Percentiles rank a stretch among this genome's conserved stretches.
These are phyloP conservation scores for Solanum aculeatissimum DNA, from an alignment of 305 asterid genomes.

Conservation along the genomic window DNA sequence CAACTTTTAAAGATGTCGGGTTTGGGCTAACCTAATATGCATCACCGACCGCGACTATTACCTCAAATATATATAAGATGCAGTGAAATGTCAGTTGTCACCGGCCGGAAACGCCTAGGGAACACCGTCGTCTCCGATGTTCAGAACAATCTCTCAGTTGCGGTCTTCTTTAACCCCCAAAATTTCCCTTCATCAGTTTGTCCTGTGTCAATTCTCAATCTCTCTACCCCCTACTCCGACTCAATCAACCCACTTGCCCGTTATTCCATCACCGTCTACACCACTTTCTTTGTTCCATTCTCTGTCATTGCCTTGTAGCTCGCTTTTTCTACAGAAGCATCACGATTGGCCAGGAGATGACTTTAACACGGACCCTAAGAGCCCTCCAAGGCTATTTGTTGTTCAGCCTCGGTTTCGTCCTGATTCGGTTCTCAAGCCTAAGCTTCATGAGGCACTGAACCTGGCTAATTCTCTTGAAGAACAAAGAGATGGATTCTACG, in stretches of 20 bases:
- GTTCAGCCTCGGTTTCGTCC: conserved; percentile 91
- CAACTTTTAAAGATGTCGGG: not conserved
- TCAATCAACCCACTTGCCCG: not conserved
- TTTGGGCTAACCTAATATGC: not conserved
- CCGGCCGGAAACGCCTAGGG: not conserved
- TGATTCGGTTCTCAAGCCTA: conserved; percentile 38
- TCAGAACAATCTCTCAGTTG: conserved; percentile 7
- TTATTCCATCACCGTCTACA: not conserved
- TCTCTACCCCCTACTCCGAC: not conserved
- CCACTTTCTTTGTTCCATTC: not conserved
- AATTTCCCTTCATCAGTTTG: too few relatives aligned
- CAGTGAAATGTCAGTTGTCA: not conserved
- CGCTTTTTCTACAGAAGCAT: conserved; percentile 4
- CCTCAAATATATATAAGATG: not conserved
- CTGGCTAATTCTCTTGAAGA: conserved; percentile 84
- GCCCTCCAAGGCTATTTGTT: conserved; percentile 66
- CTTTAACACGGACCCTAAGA: conserved; percentile 26
- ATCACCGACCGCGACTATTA: not conserved
- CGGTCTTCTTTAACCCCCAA: conserved; percentile 1
- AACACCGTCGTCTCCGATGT: conserved; percentile 4
- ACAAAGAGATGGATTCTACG: conserved; percentile 60
- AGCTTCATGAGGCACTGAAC: conserved; percentile 74
- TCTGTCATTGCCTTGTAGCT: not conserved
- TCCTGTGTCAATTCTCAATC: not conserved
- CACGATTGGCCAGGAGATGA: conserved; percentile 18